Conservation (phyloP, 129 eudicot species). For the Pulicaria dysenterica region DNA sequence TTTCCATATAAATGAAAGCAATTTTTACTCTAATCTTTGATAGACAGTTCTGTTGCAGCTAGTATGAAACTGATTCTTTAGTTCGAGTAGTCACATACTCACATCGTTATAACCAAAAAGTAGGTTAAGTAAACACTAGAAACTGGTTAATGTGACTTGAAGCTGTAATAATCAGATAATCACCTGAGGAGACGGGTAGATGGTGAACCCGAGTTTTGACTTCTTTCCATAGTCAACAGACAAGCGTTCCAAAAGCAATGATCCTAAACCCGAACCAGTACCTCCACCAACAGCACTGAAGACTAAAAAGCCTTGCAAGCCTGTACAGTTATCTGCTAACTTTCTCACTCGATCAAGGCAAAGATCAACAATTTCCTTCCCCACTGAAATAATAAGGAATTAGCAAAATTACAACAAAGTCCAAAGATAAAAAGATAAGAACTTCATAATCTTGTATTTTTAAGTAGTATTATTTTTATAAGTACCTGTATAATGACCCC, state of each 20-base stretch:
- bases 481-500: slow-evolving; percentile 93
- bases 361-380: slow-evolving; percentile 90
- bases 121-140: not conserved
- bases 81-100: not conserved
- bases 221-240: slow-evolving; percentile 96
- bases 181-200: slow-evolving; percentile 99
- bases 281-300: slow-evolving; percentile 99
- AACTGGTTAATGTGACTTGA: not conserved
- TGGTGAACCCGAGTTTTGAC: slow-evolving; percentile 98
- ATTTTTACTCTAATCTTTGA: too few species aligned
- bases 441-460: not conserved
- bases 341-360: slow-evolving; percentile 93
- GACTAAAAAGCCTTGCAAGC: slow-evolving; percentile 93
- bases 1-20: too few species aligned
- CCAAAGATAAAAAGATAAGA: not conserved
- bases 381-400: slow-evolving; percentile 49
- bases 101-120: not conserved
- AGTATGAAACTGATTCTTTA: too few species aligned
- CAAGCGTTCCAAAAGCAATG: slow-evolving; percentile 86
- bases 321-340: slow-evolving; percentile 95
- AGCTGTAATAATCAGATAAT: slow-evolving; percentile 14
- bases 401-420: slow-evolving; percentile 10
- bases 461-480: not conserved
- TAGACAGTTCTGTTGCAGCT: too few species aligned
- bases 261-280: slow-evolving; percentile 97